These are phyloP conservation scores for Mycosphaerelloides madeirae DNA, from an alignment of 2,329 filamentous ascomycete genomes.

Conservation along the genomic window DNA sequence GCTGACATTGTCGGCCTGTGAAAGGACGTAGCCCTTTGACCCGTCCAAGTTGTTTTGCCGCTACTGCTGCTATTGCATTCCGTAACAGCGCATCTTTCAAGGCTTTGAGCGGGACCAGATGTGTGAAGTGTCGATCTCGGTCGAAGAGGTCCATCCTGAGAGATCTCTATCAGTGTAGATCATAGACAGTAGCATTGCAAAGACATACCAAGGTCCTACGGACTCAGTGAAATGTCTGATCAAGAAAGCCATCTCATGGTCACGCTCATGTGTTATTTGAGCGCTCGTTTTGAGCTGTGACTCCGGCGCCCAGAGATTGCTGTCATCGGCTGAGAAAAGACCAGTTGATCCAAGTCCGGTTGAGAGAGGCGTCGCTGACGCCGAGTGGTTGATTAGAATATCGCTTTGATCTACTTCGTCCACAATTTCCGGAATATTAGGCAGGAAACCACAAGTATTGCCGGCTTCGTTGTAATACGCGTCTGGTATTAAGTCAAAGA, in stretches of 20 bases:
- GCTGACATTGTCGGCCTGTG: slow-evolving; percentile 44
- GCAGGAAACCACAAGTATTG: slow-evolving; percentile 32
- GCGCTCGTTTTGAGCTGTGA: slow-evolving; percentile 30
- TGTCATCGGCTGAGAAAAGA: slow-evolving; percentile 16
- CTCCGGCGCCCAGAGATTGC: slow-evolving; percentile 28
- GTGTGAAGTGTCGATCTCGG: slow-evolving; percentile 56
- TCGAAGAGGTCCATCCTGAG: slow-evolving; percentile 51
- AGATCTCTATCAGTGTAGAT: not conserved
- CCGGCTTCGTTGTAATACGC: slow-evolving; percentile 27
- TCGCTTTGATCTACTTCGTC: slow-evolving; percentile 30
- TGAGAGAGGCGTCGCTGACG: slow-evolving; percentile 19
- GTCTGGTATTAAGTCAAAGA: slow-evolving; percentile 30
- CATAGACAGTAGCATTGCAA: not conserved
- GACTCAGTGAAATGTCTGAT: slow-evolving; percentile 57
- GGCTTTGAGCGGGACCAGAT: slow-evolving; percentile 56
- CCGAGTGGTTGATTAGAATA: slow-evolving; percentile 17
- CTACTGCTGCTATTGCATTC: slow-evolving; percentile 56
- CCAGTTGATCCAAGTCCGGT: slow-evolving; percentile 17
- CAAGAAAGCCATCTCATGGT: slow-evolving; percentile 57
- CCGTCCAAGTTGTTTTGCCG: slow-evolving; percentile 57
- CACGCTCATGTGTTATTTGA: slow-evolving; percentile 34
- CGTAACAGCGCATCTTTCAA: slow-evolving; percentile 46
- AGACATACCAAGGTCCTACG: slow-evolving; percentile 50
- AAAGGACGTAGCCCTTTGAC: slow-evolving; percentile 50
- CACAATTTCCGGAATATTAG: slow-evolving; percentile 29